phyloP scores from a whole-genome alignment of 768 basidiomycete species.

The Melanogaster broomeanus region DNA sequence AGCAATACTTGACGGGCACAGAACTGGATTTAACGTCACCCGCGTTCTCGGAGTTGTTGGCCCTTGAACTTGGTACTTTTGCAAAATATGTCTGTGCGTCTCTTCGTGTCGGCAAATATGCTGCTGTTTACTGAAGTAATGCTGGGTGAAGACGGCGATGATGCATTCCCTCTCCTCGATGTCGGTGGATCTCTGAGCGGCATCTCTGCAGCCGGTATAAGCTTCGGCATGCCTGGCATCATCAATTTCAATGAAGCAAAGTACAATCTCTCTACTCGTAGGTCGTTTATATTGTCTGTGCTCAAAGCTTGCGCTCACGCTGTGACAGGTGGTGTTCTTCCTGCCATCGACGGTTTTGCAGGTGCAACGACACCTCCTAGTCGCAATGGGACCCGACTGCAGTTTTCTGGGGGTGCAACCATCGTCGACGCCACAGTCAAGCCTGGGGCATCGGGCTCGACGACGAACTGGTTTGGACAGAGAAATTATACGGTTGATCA shows the following conservation, averaged over 20 bases:
- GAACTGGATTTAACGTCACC: conserved; percentile 10
- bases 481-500: conserved; percentile 11
- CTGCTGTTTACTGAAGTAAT: not conserved
- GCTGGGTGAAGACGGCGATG: conserved; percentile 14
- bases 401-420: too few relatives aligned
- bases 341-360: not conserved
- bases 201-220: conserved; percentile 11
- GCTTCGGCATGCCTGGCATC: conserved; percentile 5
- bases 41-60: conserved; percentile 2
- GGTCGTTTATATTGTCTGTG: not conserved
- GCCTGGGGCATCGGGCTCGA: not conserved
- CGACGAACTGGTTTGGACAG: not conserved
- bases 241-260: conserved; percentile 16
- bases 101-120: not conserved
- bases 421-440: not conserved
- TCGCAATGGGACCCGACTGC: too few relatives aligned
- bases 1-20: not conserved
- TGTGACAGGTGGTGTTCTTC: conserved; percentile 10
- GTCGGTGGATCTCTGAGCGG: conserved; percentile 15
- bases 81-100: conserved; percentile 3
- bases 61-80: not conserved
- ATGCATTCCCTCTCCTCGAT: conserved; percentile 13
- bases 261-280: conserved; percentile 18
- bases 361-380: not conserved
- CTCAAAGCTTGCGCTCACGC: not conserved